These are phyloP conservation scores for Oehlia diaphana DNA, from an alignment of 192 early-diverging fungal genomes.

Conservation along the genomic window DNA sequence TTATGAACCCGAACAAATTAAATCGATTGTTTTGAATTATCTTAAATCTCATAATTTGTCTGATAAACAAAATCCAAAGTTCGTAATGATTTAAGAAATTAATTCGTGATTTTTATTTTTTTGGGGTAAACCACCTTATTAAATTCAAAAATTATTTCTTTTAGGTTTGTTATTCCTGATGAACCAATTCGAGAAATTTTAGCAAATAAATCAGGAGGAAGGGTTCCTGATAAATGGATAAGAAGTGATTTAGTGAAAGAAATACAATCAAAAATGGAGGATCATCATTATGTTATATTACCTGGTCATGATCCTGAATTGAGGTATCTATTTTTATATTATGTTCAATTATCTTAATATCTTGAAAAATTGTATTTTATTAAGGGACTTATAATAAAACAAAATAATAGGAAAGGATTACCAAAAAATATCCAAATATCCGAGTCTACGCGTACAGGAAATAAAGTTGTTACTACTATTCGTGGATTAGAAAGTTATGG, in stretches of 20 bases:
- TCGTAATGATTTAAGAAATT: not conserved
- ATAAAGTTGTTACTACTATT: constrained; percentile 68
- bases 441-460: constrained; percentile 60
- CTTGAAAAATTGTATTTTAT: too few relatives aligned
- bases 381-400: not conserved
- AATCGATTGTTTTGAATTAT: constrained; percentile 60
- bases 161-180: not conserved
- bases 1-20: constrained; percentile 62
- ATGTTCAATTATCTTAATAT: not conserved
- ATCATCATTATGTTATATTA: constrained; percentile 49
- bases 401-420: constrained; percentile 40
- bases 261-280: constrained; percentile 47
- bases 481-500: constrained; percentile 62
- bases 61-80: constrained; percentile 51
- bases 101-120: too few relatives aligned
- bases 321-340: not conserved
- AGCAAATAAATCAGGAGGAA: not conserved
- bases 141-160: not conserved
- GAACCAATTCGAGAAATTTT: not conserved
- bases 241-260: not conserved
- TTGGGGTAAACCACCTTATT: not conserved
- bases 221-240: not conserved
- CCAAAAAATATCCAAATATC: constrained; percentile 52
- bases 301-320: constrained; percentile 49
- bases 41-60: constrained; percentile 60